phyloP scores from a whole-genome alignment of 441 rosid species.

The Adansonia grandidieri region DNA sequence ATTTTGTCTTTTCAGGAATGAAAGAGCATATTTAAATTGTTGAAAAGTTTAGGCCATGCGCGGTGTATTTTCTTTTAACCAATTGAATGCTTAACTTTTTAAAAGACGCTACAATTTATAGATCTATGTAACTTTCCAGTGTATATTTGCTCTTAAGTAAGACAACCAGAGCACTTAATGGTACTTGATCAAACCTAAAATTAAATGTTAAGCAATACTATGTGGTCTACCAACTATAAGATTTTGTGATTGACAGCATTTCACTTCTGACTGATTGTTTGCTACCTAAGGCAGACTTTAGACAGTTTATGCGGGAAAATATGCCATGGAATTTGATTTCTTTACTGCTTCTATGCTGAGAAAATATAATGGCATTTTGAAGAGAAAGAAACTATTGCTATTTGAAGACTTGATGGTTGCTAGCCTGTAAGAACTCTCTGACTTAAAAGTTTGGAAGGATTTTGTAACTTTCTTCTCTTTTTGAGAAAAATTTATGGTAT shows the following conservation, averaged over 20 bases:
- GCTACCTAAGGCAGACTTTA: not conserved
- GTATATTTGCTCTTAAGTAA: not conserved
- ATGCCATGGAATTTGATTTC: not conserved
- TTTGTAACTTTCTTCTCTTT: not conserved
- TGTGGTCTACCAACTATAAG: not conserved
- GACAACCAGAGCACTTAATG: not conserved
- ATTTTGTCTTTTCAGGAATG: not conserved
- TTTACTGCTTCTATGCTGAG: conserved; percentile 1
- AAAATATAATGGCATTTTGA: not conserved
- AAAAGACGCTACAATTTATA: not conserved
- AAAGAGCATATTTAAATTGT: not conserved
- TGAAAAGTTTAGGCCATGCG: not conserved
- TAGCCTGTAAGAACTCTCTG: not conserved
- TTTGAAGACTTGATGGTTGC: not conserved
- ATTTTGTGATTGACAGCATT: not conserved
- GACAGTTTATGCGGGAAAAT: not conserved
- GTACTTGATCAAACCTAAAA: conserved; percentile 17
- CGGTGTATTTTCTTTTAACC: not conserved
- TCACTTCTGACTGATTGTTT: not conserved
- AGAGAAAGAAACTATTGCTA: not conserved
- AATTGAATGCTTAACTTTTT: not conserved
- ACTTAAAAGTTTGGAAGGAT: not conserved
- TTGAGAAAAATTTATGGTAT: not conserved
- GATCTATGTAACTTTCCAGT: not conserved
- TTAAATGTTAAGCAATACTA: not conserved